Conservation (phyloP, 805 yeast genomes). For the Metschnikowia corniflorae region DNA sequence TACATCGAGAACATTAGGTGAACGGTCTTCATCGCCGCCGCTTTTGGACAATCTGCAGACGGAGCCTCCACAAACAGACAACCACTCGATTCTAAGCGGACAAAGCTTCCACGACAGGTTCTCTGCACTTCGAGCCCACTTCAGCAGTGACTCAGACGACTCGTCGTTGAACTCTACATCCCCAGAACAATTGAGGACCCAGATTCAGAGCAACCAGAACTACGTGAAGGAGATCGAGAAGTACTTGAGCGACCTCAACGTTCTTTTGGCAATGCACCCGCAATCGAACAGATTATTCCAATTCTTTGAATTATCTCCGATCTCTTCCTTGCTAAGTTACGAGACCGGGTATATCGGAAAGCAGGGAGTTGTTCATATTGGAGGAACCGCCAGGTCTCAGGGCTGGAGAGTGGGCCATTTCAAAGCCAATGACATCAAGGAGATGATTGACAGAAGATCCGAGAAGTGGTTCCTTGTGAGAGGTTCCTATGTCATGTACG, state of each 20-base stretch:
- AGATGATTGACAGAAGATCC: slow-evolving; percentile 87
- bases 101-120: slow-evolving; percentile 26
- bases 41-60: slow-evolving; percentile 1
- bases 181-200: slow-evolving; percentile 30
- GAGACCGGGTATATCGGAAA: slow-evolving; percentile 83
- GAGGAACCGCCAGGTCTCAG: slow-evolving; percentile 79
- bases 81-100: slow-evolving; percentile 18
- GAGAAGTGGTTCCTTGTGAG: slow-evolving; percentile 90
- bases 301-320: slow-evolving; percentile 86
- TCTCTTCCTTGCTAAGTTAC: slow-evolving; percentile 76
- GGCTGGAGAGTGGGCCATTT: slow-evolving; percentile 97
- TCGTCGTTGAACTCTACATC: slow-evolving; percentile 21
- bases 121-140: slow-evolving; percentile 28
- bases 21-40: background rate
- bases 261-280: slow-evolving; percentile 62
- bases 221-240: slow-evolving; percentile 51
- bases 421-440: slow-evolving; percentile 69
- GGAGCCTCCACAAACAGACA: slow-evolving; percentile 15
- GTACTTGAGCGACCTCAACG: slow-evolving; percentile 62
- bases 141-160: slow-evolving; percentile 25
- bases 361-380: slow-evolving; percentile 79
- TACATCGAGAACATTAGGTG: background rate
- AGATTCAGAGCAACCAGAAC: slow-evolving; percentile 31
- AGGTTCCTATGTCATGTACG: slow-evolving; percentile 79
- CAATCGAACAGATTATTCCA: slow-evolving; percentile 81